These are phyloP conservation scores for Zygosaccharomyces sapae DNA, from an alignment of 1,139 yeast species.

Conservation along the genomic window DNA sequence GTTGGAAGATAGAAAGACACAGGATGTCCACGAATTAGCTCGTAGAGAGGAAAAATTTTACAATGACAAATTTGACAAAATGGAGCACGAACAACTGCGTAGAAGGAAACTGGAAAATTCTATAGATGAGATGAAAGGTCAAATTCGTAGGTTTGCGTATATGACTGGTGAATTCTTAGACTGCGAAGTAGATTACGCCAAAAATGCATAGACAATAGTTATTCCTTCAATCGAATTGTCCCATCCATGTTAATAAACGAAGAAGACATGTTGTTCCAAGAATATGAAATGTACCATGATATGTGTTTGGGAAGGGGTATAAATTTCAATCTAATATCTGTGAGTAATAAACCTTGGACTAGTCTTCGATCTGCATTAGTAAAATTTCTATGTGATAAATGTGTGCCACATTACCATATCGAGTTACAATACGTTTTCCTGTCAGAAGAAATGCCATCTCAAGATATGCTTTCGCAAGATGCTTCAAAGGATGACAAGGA, in stretches of 20 bases:
- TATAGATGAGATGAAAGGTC: slow-evolving; percentile 47
- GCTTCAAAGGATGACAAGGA: slow-evolving; percentile 15
- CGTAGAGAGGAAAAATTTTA: slow-evolving; percentile 22
- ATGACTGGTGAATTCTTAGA: slow-evolving; percentile 13
- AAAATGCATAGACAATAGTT: slow-evolving; percentile 9
- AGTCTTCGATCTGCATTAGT: slow-evolving; percentile 16
- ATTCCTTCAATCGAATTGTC: slow-evolving; percentile 17
- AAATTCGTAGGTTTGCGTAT: slow-evolving; percentile 30
- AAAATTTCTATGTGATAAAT: slow-evolving; percentile 17
- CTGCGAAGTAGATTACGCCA: slow-evolving; percentile 20
- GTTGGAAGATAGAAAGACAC: slow-evolving; percentile 12
- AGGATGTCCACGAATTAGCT: slow-evolving; percentile 19
- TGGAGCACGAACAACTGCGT: slow-evolving; percentile 34
- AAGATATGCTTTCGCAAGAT: slow-evolving; percentile 18
- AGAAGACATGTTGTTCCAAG: slow-evolving; percentile 22
- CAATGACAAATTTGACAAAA: slow-evolving; percentile 27
- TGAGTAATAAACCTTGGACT: slow-evolving; percentile 21
- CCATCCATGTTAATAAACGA: slow-evolving; percentile 20
- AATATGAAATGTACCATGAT: slow-evolving; percentile 29
- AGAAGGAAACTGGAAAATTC: slow-evolving; percentile 49
- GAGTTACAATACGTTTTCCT: slow-evolving; percentile 24
- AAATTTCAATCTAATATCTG: slow-evolving; percentile 28
- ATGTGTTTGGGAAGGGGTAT: slow-evolving; percentile 26
- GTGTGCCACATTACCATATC: slow-evolving; percentile 13
- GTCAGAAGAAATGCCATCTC: slow-evolving; percentile 23